These are phyloP conservation scores for Aspergillus pseudoglaucus DNA, from an alignment of 2,329 filamentous ascomycete genomes.

Conservation along the genomic window DNA sequence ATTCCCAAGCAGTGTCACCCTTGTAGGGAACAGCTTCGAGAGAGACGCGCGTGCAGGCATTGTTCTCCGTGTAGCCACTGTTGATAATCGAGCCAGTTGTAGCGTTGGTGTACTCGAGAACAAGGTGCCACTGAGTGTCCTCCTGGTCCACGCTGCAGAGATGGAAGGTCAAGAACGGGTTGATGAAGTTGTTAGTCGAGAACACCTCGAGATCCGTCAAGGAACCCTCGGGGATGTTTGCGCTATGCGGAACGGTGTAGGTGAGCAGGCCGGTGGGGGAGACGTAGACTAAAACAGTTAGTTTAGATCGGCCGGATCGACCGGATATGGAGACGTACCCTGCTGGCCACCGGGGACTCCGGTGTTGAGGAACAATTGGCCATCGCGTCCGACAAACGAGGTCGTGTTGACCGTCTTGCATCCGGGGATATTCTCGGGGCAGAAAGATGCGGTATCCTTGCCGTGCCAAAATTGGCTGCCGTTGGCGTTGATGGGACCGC, in stretches of 20 bases:
- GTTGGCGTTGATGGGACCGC: slow-evolving; percentile 2
- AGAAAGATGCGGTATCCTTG: slow-evolving; percentile 1
- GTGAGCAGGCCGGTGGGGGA: slow-evolving; percentile 2
- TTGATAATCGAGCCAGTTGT: slow-evolving; percentile 4
- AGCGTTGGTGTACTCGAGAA: slow-evolving; percentile 4
- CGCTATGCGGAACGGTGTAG: slow-evolving; percentile 4
- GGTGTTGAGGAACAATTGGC: slow-evolving; percentile 2
- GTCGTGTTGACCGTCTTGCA: slow-evolving; percentile 1
- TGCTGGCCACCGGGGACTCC: slow-evolving; percentile 6
- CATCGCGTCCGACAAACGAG: slow-evolving; percentile 1
- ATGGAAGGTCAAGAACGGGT: slow-evolving; percentile 5
- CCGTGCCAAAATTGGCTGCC: slow-evolving; percentile 3
- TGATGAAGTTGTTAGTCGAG: slow-evolving; percentile 1
- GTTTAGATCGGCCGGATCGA: background rate
- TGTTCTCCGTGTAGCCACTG: background rate
- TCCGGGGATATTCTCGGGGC: slow-evolving; percentile 1
- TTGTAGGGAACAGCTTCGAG: background rate
- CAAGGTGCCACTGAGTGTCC: background rate
- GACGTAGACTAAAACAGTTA: slow-evolving; percentile 3
- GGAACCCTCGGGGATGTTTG: slow-evolving; percentile 1
- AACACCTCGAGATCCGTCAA: background rate
- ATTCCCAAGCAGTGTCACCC: no score
- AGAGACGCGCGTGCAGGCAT: slow-evolving; percentile 2
- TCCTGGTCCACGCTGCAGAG: background rate
- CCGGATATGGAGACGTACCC: background rate